Percentiles rank a stretch among this genome's conserved stretches.
Conservation (phyloP, 2,329 filamentous ascomycete species). For the Fusarium chaquense region DNA sequence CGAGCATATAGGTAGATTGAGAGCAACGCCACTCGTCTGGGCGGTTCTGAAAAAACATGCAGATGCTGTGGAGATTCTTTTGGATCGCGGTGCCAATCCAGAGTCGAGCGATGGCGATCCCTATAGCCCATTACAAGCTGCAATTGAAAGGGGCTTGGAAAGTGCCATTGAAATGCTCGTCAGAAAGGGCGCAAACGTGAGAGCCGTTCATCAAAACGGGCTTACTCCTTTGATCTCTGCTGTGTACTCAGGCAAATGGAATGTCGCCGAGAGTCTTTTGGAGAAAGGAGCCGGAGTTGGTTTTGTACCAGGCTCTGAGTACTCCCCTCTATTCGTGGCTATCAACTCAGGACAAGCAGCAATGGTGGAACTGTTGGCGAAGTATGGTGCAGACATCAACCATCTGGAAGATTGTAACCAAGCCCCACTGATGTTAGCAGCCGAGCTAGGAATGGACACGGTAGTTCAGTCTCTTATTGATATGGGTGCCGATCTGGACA, state of each 20-base stretch:
- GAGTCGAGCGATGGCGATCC: neutral
- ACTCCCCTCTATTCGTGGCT: neutral
- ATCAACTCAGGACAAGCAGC: neutral
- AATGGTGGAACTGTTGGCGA: neutral
- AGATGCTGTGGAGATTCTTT: neutral
- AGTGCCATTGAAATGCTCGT: neutral
- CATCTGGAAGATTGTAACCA: neutral
- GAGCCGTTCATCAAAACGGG: accelerated
- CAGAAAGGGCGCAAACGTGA: neutral
- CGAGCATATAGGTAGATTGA: no score
- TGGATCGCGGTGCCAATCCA: neutral
- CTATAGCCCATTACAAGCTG: neutral
- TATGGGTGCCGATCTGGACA: neutral
- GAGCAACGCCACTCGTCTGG: neutral
- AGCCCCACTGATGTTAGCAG: neutral
- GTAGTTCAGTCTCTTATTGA: neutral
- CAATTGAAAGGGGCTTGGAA: accelerated
- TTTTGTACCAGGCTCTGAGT: accelerated
- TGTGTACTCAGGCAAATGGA: no score
- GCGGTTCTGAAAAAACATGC: accelerated
- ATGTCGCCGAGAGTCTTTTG: neutral
- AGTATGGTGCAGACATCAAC: neutral
- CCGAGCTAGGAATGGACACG: neutral
- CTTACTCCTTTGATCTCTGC: no score
- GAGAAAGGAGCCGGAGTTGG: neutral